Percentiles rank a stretch among this genome's conserved stretches.
Conservation (phyloP, 106 monocot genomes). For the Phalaenopsis equestris region DNA sequence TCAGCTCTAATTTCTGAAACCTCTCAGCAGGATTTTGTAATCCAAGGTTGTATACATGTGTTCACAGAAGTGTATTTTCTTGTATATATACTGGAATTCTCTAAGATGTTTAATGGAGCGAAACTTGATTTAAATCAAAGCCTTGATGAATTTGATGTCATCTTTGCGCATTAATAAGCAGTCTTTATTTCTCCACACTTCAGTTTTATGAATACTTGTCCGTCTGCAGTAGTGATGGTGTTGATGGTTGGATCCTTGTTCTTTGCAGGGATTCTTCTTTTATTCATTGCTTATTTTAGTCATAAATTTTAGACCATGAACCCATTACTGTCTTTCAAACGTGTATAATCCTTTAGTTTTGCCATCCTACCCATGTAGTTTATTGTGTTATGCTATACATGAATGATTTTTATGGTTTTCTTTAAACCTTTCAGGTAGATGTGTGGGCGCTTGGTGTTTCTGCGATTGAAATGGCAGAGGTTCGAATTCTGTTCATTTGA, state of each 20-base stretch:
- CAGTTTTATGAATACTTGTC: not conserved
- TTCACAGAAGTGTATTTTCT: not conserved
- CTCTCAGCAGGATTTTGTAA: not conserved
- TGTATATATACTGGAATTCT: not conserved
- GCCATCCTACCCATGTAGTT: not conserved
- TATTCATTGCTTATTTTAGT: not conserved
- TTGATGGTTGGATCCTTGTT: not conserved
- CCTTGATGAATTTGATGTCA: not conserved
- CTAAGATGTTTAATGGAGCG: not conserved
- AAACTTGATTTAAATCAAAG: not conserved
- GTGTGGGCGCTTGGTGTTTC: slow-evolving; percentile 99
- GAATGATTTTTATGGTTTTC: not conserved
- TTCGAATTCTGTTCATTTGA: slow-evolving; percentile 22
- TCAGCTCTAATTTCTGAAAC: not conserved
- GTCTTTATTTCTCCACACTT: not conserved
- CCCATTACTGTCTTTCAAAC: not conserved
- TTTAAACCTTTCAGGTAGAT: slow-evolving; percentile 62
- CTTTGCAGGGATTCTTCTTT: not conserved
- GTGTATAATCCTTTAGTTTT: not conserved
- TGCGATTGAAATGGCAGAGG: slow-evolving; percentile 99
- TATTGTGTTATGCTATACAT: not conserved
- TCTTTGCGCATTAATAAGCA: not conserved
- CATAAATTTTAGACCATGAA: not conserved
- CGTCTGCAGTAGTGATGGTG: not conserved
- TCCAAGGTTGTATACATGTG: not conserved